Evolutionary conservation across 257 asterid genomes (phyloP).

Genomic region (Gentiana macrophylla): DNA sequence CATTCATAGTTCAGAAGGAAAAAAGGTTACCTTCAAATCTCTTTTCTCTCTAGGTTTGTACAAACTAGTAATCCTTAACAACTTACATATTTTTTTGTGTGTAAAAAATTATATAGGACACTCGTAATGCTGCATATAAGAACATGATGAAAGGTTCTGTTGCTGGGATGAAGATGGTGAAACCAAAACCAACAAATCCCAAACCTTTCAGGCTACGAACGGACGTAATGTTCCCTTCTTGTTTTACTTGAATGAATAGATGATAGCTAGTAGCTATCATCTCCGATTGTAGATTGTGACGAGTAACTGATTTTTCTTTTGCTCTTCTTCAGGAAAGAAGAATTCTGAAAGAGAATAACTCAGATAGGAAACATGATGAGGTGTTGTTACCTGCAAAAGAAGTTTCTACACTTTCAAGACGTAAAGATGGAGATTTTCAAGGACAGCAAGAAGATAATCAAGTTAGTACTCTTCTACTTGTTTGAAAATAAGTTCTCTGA

Average conservation of each 20-base stretch:
- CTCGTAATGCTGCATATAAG: slow-evolving; percentile 24
- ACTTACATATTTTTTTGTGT: not conserved
- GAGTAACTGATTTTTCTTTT: slow-evolving; percentile 9
- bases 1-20: slow-evolving; percentile 16
- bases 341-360: slow-evolving; percentile 68
- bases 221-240: slow-evolving; percentile 39
- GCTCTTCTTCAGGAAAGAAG: slow-evolving; percentile 75
- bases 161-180: slow-evolving; percentile 41
- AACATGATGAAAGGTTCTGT: slow-evolving; percentile 32
- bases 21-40: slow-evolving; percentile 29
- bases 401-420: slow-evolving; percentile 17
- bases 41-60: not conserved
- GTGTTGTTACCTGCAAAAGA: slow-evolving; percentile 22
- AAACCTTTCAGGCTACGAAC: slow-evolving; percentile 97
- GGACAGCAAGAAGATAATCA: slow-evolving; percentile 35
- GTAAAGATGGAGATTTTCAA: slow-evolving; percentile 18
- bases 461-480: slow-evolving; percentile 11
- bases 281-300: not conserved
- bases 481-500: not conserved
- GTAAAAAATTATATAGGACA: slow-evolving; percentile 19
- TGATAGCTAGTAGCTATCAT: no score
- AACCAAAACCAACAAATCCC: slow-evolving; percentile 78
- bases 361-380: slow-evolving; percentile 35
- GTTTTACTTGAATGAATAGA: slow-evolving; percentile 1
- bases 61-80: no score